phyloP scores from a whole-genome alignment of 441 rosid genomes.

The Corymbia calophylla region DNA sequence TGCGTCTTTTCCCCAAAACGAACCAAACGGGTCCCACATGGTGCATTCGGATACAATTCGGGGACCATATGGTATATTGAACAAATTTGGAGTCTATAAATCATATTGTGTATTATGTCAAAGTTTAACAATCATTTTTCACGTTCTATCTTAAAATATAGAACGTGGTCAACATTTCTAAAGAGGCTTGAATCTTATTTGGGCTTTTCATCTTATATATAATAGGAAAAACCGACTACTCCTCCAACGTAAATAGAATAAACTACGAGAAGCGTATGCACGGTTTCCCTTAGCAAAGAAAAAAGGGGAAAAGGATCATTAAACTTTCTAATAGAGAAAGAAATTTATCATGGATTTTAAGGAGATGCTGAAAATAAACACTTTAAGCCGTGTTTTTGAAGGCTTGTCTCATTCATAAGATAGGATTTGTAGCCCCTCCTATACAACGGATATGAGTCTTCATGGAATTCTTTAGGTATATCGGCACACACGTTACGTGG shows the following conservation, averaged over 20 bases:
- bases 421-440: neutral
- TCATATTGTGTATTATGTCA: rapidly evolving
- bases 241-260: neutral
- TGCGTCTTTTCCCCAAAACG: no score
- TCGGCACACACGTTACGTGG: neutral
- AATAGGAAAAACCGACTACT: neutral
- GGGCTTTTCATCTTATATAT: neutral
- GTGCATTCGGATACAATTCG: rapidly evolving
- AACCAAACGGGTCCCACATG: no score
- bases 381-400: neutral
- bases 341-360: neutral
- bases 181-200: neutral
- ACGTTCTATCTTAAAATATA: neutral
- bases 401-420: neutral
- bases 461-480: neutral
- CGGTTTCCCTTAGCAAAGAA: neutral
- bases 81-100: rapidly evolving
- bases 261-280: neutral
- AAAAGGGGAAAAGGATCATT: neutral
- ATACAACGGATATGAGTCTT: neutral
- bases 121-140: rapidly evolving
- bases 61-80: neutral
- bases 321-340: neutral
- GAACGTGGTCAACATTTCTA: neutral
- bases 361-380: neutral